Evolutionary conservation across 2,329 filamentous ascomycete species (phyloP).

Genomic region (Ophiostoma sp.): DNA sequence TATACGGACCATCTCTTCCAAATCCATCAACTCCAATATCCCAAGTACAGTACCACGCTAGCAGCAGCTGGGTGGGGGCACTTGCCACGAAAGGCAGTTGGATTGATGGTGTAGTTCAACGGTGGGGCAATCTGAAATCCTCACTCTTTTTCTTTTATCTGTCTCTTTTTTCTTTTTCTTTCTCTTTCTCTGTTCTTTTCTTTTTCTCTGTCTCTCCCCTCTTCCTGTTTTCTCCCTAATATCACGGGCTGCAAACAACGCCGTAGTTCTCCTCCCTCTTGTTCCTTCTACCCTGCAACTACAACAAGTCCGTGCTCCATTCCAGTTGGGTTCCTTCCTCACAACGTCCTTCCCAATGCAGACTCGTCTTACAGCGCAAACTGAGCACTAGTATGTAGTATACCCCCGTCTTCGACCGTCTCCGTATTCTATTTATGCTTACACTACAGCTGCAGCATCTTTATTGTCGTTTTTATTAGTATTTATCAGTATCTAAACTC

Average conservation of each 20-base stretch:
- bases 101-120: neutral
- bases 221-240: neutral
- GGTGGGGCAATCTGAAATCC: neutral
- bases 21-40: neutral
- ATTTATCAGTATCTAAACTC: too few relatives aligned
- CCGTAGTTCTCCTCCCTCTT: conserved; percentile 2
- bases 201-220: neutral
- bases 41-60: neutral
- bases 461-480: too few relatives aligned
- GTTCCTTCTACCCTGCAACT: neutral
- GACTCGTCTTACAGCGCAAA: neutral
- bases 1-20: neutral
- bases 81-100: conserved; percentile 22
- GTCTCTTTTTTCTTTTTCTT: too few relatives aligned
- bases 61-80: conserved; percentile 8
- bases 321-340: too few relatives aligned
- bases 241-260: conserved; percentile 1
- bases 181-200: neutral
- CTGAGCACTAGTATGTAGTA: neutral
- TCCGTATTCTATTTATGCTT: neutral
- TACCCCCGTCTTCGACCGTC: neutral
- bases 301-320: neutral
- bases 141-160: neutral
- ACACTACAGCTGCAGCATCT: neutral
- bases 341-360: neutral